Evolutionary conservation across 1,139 yeast species (phyloP).

Genomic region (Saccharomycopsis hybrid): DNA sequence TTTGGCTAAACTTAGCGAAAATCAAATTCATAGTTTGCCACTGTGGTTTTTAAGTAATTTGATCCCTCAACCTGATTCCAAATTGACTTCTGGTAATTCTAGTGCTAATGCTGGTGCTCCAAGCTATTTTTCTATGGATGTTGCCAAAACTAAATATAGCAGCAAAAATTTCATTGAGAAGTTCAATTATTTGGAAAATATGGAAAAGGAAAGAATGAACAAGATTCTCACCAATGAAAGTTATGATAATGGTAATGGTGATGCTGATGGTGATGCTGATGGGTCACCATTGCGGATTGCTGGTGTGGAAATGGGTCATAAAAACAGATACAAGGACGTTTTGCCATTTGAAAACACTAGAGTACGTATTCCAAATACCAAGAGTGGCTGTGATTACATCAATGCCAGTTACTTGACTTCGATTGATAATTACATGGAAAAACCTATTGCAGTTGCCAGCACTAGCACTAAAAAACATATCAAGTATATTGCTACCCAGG

Average conservation of each 20-base stretch:
- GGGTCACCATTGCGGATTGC: slow-evolving; percentile 45
- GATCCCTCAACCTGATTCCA: not conserved
- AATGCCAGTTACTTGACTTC: slow-evolving; percentile 52
- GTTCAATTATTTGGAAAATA: slow-evolving; percentile 32
- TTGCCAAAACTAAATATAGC: not conserved
- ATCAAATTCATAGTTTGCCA: slow-evolving; percentile 25
- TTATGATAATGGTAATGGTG: slow-evolving; percentile 16
- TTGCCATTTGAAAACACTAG: slow-evolving; percentile 79
- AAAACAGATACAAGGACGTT: slow-evolving; percentile 76
- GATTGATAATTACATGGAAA: slow-evolving; percentile 25
- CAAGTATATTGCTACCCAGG: slow-evolving; percentile 77
- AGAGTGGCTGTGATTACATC: slow-evolving; percentile 41
- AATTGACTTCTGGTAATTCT: not conserved
- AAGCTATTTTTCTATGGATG: not conserved
- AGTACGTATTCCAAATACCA: slow-evolving; percentile 36
- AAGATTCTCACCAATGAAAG: slow-evolving; percentile 24
- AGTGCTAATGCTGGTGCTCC: not conserved
- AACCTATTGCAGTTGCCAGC: not conserved
- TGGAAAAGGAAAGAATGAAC: slow-evolving; percentile 32
- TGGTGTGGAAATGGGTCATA: slow-evolving; percentile 70
- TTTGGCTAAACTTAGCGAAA: slow-evolving; percentile 5
- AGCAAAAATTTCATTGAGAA: slow-evolving; percentile 29
- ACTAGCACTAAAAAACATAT: slow-evolving; percentile 25
- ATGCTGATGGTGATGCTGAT: slow-evolving; percentile 30
- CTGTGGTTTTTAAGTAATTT: slow-evolving; percentile 28